Percentiles rank a stretch among this genome's conserved stretches.
Conservation (phyloP, 2,329 filamentous ascomycete species). For the Exophiala sp. region DNA sequence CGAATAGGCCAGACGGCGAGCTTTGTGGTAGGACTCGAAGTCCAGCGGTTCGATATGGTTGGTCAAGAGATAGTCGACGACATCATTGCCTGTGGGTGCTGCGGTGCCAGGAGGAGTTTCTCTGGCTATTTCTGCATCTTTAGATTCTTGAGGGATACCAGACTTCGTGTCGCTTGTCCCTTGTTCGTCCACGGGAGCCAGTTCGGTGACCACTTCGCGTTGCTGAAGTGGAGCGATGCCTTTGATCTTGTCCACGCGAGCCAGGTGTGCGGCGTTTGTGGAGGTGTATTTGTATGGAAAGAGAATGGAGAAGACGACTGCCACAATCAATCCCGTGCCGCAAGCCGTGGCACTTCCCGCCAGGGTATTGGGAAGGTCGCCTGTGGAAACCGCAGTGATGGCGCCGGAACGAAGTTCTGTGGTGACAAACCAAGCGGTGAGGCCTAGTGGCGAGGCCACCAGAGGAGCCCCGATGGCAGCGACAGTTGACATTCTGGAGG, state of each 20-base stretch:
- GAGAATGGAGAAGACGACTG: slow-evolving; percentile 69
- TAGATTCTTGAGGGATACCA: not conserved
- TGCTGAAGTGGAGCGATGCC: not conserved
- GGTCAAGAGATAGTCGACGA: slow-evolving; percentile 39
- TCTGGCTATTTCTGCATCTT: not conserved
- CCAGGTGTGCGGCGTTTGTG: slow-evolving; percentile 70
- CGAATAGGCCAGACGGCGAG: slow-evolving; percentile 87
- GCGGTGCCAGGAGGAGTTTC: not conserved
- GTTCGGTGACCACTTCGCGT: not conserved
- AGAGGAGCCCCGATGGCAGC: slow-evolving; percentile 69
- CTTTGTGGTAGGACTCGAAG: slow-evolving; percentile 50
- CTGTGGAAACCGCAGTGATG: slow-evolving; percentile 69
- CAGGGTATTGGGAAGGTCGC: slow-evolving; percentile 54
- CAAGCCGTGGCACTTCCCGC: slow-evolving; percentile 75
- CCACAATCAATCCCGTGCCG: slow-evolving; percentile 69
- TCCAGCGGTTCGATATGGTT: slow-evolving; percentile 52
- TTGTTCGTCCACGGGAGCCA: not conserved
- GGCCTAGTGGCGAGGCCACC: slow-evolving; percentile 63
- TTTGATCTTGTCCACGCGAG: slow-evolving; percentile 2
- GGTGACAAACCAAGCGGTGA: slow-evolving; percentile 76
- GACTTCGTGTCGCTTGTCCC: not conserved
- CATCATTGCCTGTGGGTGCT: slow-evolving; percentile 1
- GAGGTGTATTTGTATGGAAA: slow-evolving; percentile 75
- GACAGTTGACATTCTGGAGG: slow-evolving; percentile 72
- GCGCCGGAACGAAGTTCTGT: slow-evolving; percentile 64